Percentiles rank a stretch among this genome's conserved stretches.
These are phyloP conservation scores for Fusarium irregulare DNA, from an alignment of 2,329 filamentous ascomycete species.

Conservation along the genomic window DNA sequence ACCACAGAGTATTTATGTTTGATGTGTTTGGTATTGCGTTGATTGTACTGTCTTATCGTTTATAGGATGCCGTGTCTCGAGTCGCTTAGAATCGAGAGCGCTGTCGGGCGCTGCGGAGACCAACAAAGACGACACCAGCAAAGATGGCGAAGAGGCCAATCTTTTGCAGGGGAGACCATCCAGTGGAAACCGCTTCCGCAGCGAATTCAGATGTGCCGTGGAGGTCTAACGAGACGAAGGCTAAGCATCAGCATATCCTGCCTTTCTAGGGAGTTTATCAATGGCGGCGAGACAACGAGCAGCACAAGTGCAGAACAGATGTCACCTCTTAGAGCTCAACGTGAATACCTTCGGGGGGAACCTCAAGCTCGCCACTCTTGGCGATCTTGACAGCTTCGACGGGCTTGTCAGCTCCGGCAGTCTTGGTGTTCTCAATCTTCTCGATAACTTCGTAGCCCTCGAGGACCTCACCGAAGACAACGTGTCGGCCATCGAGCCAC, in stretches of 20 bases:
- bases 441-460: conserved; percentile 86
- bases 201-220: conserved; percentile 41
- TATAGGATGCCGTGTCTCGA: conserved; percentile 5
- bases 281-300: conserved; percentile 38
- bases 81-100: conserved; percentile 34
- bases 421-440: conserved; percentile 79
- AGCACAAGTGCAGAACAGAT: conserved; percentile 41
- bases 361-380: conserved; percentile 86
- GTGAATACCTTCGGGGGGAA: conserved; percentile 92
- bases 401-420: conserved; percentile 74
- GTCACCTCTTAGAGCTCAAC: conserved; percentile 77
- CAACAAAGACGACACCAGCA: conserved; percentile 38
- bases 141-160: conserved; percentile 37
- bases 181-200: conserved; percentile 27
- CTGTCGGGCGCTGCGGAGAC: conserved; percentile 37
- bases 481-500: conserved; percentile 86
- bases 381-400: conserved; percentile 76
- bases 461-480: conserved; percentile 89
- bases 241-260: conserved; percentile 52
- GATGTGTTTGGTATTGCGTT: conserved; percentile 19
- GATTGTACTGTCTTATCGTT: conserved; percentile 30
- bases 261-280: conserved; percentile 23
- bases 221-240: conserved; percentile 44
- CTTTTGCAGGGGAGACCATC: conserved; percentile 42
- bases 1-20: neutral